phyloP scores from a whole-genome alignment of 177 flowering plant genomes.

The Vitis hybrid region DNA sequence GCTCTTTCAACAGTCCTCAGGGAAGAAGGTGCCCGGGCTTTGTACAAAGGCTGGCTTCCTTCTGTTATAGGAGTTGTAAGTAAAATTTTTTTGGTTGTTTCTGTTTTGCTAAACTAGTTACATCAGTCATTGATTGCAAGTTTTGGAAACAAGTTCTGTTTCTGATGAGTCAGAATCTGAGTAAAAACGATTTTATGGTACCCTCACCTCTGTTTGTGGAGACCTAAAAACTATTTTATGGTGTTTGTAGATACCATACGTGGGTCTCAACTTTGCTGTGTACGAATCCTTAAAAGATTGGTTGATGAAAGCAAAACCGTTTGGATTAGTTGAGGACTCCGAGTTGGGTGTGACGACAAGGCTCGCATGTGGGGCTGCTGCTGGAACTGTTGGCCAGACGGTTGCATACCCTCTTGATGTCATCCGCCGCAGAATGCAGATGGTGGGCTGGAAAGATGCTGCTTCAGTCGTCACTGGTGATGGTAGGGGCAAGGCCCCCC shows the following conservation, averaged over 20 bases:
- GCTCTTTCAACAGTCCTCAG: constrained; percentile 76
- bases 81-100: not conserved
- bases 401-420: constrained; percentile 99
- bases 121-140: too few relatives aligned
- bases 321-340: constrained; percentile 68
- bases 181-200: too few relatives aligned
- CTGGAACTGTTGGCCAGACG: constrained; percentile 98
- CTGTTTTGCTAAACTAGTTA: too few relatives aligned
- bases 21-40: constrained; percentile 81
- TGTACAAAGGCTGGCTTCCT: constrained; percentile 91
- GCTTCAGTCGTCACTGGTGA: constrained; percentile 80
- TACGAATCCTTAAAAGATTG: constrained; percentile 95
- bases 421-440: constrained; percentile 95
- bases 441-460: constrained; percentile 98
- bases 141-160: too few relatives aligned
- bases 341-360: constrained; percentile 82
- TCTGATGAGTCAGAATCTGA: too few relatives aligned
- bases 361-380: constrained; percentile 97
- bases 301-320: constrained; percentile 62
- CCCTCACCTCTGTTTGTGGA: too few relatives aligned
- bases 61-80: constrained; percentile 83
- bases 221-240: not conserved
- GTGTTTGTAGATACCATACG: constrained; percentile 79
- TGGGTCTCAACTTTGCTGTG: constrained; percentile 97
- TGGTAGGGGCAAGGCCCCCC: constrained; percentile 60